phyloP scores from a whole-genome alignment of 2,329 filamentous ascomycete species.

The Triangularia verruculosa region DNA sequence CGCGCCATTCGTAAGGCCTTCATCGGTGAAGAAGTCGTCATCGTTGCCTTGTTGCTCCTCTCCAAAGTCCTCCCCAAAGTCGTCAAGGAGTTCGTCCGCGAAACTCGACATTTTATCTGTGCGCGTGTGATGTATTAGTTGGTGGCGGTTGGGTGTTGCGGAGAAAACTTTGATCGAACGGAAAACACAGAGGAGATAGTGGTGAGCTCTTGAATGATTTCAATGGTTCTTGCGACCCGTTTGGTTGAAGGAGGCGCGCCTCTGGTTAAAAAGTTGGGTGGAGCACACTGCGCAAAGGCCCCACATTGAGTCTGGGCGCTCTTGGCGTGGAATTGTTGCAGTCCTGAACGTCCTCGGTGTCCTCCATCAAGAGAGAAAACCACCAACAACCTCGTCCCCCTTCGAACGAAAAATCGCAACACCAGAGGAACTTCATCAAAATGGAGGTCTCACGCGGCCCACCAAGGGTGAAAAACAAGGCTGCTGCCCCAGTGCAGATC shows the following conservation, averaged over 20 bases:
- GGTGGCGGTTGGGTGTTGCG: not conserved
- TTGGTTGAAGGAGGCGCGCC: not conserved
- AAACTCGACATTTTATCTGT: constrained; percentile 72
- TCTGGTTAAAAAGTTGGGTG: not conserved
- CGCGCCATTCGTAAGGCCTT: constrained; percentile 35
- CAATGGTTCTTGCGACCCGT: not conserved
- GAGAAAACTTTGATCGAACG: not conserved
- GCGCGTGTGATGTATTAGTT: not conserved
- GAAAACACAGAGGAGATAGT: not conserved
- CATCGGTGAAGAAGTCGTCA: constrained; percentile 44
- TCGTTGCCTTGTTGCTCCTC: constrained; percentile 41
- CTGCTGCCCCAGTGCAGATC: constrained; percentile 84
- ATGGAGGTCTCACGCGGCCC: constrained; percentile 93
- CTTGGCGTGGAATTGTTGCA: not conserved
- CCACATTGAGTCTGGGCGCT: not conserved
- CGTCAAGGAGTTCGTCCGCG: constrained; percentile 87
- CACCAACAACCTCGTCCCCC: not conserved
- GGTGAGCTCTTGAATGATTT: not conserved
- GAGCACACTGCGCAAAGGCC: not conserved
- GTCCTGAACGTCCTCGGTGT: not conserved
- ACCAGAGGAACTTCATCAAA: not conserved
- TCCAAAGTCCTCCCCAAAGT: constrained; percentile 77
- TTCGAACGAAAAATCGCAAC: not conserved
- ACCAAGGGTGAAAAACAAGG: constrained; percentile 98
- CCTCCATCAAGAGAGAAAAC: not conserved